Evolutionary conservation across 2,329 filamentous ascomycete genomes (phyloP).

Genomic region (Pleurostoma richardsiae): DNA sequence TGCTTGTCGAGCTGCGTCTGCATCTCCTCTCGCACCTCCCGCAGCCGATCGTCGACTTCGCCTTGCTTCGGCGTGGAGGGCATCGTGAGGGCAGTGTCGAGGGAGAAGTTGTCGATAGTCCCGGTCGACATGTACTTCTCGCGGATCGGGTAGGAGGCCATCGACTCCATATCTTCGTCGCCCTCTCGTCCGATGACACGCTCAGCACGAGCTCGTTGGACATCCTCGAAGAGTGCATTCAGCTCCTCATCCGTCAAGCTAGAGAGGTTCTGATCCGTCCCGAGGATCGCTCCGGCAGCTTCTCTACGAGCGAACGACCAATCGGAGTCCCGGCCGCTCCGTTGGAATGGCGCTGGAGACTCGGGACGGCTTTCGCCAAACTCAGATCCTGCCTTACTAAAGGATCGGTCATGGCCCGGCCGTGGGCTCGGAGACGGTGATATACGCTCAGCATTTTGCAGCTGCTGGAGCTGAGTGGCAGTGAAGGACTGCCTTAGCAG

Average conservation of each 20-base stretch:
- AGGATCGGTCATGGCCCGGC: constrained; percentile 68
- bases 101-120: constrained; percentile 90
- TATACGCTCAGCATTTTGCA: constrained; percentile 38
- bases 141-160: constrained; percentile 78
- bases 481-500: constrained; percentile 78
- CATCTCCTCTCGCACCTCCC: constrained; percentile 74
- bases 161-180: constrained; percentile 86
- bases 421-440: constrained; percentile 55
- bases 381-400: constrained; percentile 76
- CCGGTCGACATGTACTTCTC: constrained; percentile 96
- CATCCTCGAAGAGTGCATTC: constrained; percentile 87
- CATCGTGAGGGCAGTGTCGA: constrained; percentile 91
- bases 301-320: constrained; percentile 93
- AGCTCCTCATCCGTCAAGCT: constrained; percentile 90
- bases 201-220: constrained; percentile 79
- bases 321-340: constrained; percentile 74
- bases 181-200: constrained; percentile 68
- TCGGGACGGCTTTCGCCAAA: constrained; percentile 71
- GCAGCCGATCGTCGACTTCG: constrained; percentile 71
- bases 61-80: constrained; percentile 82
- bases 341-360: constrained; percentile 66
- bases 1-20: constrained; percentile 77
- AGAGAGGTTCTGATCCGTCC: constrained; percentile 85
- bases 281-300: constrained; percentile 85
- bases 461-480: constrained; percentile 52